phyloP scores from a whole-genome alignment of 768 basidiomycete species.

The Mycena venus region DNA sequence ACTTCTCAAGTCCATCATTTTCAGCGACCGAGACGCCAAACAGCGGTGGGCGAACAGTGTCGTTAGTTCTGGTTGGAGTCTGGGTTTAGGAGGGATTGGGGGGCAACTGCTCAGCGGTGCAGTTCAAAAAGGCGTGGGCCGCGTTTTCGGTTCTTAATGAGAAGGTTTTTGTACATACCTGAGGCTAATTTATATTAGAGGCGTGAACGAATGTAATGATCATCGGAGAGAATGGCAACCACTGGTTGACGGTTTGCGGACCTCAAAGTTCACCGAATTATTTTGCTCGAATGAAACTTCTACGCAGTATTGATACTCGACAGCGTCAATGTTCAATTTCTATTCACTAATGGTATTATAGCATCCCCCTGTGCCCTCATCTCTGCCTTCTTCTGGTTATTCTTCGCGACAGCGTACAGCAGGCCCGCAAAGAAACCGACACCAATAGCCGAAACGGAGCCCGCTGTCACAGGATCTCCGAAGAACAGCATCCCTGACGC shows the following conservation, averaged over 20 bases:
- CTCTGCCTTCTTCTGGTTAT: constrained; percentile 88
- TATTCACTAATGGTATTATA: constrained; percentile 74
- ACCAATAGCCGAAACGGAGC: constrained; percentile 89
- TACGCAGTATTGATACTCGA: background rate
- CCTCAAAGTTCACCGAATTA: too few species aligned
- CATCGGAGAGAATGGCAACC: too few species aligned
- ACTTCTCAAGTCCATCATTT: background rate
- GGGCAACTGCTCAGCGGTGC: constrained; percentile 87
- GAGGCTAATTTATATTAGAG: background rate
- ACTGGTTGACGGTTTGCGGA: too few species aligned
- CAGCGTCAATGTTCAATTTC: constrained; percentile 46
- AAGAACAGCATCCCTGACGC: constrained; percentile 99
- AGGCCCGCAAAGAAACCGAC: constrained; percentile 94
- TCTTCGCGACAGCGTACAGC: constrained; percentile 95
- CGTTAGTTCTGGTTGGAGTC: constrained; percentile 76
- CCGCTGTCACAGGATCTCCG: constrained; percentile 88
- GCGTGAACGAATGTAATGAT: background rate
- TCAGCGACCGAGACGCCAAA: constrained; percentile 92
- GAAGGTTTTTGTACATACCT: background rate
- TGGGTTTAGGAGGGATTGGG: constrained; percentile 86
- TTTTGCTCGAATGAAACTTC: too few species aligned
- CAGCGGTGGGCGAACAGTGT: constrained; percentile 88
- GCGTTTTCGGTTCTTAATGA: constrained; percentile 70
- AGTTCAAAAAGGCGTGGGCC: constrained; percentile 85
- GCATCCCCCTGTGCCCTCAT: constrained; percentile 61